Base-by-base conservation (phyloP, 331 rosid species). In the Arachis monticola region DNA sequence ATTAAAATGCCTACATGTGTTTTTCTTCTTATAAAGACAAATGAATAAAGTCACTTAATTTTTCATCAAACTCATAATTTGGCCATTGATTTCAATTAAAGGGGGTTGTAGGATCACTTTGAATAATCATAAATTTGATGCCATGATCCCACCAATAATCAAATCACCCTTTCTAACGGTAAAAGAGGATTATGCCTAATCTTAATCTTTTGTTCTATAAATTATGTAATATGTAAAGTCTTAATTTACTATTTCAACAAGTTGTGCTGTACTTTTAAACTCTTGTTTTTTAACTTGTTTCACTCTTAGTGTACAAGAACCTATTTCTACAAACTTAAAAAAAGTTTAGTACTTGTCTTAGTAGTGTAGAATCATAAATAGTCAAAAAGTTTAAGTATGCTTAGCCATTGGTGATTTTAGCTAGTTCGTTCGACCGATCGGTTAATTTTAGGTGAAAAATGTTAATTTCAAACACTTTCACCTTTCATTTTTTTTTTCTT, bases 301-400 rank as follows among this genome's bases (percentile, higher is more conserved):
- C 5, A 13, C 32, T n/a, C 10, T 6, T 11, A 13, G n/a, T 47
- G 40, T 40, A 53, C 3, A 9, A 6, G 10, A 44, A 42, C 41
- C 22, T 44, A 53, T 64, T 13, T 55, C 67, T 56, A 30, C n/a
- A 64, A 75, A 57, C 22, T n/a, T 17, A 10, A 31, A 61, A 35
- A 62, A 69, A 55, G 50, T 5, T 13, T 11, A 1, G 79, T 76
- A 63, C 31, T 44, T 50, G 50, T 76, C 70, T 53, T 8, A 75
- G 73, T 48, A 31, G 56, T 73, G 80, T 52, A 62, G 79, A 70
- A 83, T 83, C 83, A 50, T 0, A 0, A 8, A 38, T 65, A 62
- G 85, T 77, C 85, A 81, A 84, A 84, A 81, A 78, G 83, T 74
- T 81, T 81, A 35, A 58, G 78, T 73, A 53, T 7, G 72, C 45